Conservation (phyloP, 2,329 filamentous ascomycete genomes). For the Boeremia lycopersici region DNA sequence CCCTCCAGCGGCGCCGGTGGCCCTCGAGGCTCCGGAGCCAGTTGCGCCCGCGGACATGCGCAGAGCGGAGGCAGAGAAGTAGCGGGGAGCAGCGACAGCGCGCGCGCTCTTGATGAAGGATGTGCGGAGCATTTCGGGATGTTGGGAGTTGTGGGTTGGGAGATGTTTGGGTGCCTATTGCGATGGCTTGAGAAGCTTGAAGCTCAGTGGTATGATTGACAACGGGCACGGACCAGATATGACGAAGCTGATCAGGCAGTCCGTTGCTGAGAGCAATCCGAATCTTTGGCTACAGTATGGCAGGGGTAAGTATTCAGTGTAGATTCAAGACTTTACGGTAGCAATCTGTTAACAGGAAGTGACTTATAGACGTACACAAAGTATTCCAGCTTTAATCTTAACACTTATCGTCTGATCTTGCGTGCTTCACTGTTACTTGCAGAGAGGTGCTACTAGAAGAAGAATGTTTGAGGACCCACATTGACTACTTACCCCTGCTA, state of each 20-base stretch:
- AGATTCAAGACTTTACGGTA: too few relatives aligned
- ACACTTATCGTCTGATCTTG: too few relatives aligned
- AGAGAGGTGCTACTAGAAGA: too few relatives aligned
- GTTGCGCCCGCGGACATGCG: slow-evolving; percentile 55
- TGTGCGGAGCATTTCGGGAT: slow-evolving; percentile 45
- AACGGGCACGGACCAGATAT: neutral
- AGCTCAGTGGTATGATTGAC: neutral
- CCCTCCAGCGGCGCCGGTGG: slow-evolving; percentile 48
- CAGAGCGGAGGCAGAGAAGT: slow-evolving; percentile 52
- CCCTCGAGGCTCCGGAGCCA: slow-evolving; percentile 50
- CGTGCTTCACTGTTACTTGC: too few relatives aligned
- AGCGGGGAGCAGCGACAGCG: slow-evolving; percentile 44
- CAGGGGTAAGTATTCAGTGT: too few relatives aligned
- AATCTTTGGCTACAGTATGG: too few relatives aligned
- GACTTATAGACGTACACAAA: too few relatives aligned
- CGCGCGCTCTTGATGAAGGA: slow-evolving; percentile 50
- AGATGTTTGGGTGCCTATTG: neutral
- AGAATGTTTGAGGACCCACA: too few relatives aligned
- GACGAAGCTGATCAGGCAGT: neutral
- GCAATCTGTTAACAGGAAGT: too few relatives aligned
- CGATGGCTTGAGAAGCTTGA: neutral
- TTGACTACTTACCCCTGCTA: too few relatives aligned
- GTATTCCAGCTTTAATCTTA: too few relatives aligned
- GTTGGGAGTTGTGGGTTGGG: slow-evolving; percentile 16
- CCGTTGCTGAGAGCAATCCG: neutral